Base-by-base conservation (phyloP, 2,329 filamentous ascomycete genomes). In the Xylariaceae sp. region DNA sequence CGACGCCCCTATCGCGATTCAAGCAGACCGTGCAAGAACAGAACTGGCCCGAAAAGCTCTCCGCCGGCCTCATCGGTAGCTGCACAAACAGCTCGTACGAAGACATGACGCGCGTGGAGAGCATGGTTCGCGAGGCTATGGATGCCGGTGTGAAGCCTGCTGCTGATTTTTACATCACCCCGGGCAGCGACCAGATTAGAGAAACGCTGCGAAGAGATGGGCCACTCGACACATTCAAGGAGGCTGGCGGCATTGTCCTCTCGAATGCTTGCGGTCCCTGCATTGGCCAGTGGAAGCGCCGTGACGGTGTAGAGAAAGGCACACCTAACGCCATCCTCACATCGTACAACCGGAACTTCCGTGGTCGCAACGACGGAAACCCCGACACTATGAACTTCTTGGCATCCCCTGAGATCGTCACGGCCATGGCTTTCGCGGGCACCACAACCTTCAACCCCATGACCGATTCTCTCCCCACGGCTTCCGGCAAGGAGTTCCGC, bases 81-180 rank as follows among this genome's bases (percentile, higher is more conserved):
- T 98, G 92, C 73, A 98, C 92, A 35, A 98, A 98, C 74, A 94
- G 87, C 63, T 97, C 92, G 2, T 98, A 97, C 63, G 85, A 96
- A 66, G 92, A 98, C 61, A 98, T 98, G 92, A 94, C 89, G 24
- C 83, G 90, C 46, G 87, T 89, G 11, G 90, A 96, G 66, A 81
- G 88, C 58, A 78, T 98, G 40, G 87, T 97, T 42, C 89, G 90
- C 64, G 89, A 96, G 63, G 92, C 92, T 8, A 76, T 82, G 36
- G 80, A 82, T 43, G 92, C 88, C n/a, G 92, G 92, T 12, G 71
- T 98, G 44, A 86, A 88, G 68, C 88, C 92, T 27, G 87, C 83
- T 55, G 80, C 87, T 2, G 85, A 89, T 59, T 96, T 98, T 67
- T 96, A 94, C 67, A 85, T 98, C 58, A 96, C 92, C 0, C 92